Base-by-base conservation (phyloP, 371 early-diverging fungal genomes). In the Parasitella parasitica region DNA sequence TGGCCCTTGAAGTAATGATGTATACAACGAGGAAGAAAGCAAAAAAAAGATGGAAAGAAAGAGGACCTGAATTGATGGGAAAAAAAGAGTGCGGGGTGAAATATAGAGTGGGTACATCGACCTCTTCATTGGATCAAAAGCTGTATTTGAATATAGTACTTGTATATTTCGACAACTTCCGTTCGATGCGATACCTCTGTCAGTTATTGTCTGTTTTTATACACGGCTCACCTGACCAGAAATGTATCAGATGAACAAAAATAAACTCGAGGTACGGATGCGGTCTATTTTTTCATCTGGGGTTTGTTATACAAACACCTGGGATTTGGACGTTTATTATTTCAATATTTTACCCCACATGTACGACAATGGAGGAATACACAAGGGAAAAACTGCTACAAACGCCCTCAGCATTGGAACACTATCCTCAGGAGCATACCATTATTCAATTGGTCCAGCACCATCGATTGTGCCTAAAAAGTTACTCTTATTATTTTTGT, bases 51-150 rank as follows among this genome's bases (percentile, higher is more conserved):
- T 34, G 38, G 38, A 30, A 62, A 58, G 49, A 55, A 57, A 58
- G 35, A 54, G 58, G 46, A 64, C 53, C 58, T 57, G 58, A 48
- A 61, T 16, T 43, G 57, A 64, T 64, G 64, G 64, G 64, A 64
- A 64, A 64, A 62, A 62, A 61, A 50, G 26, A 58, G 12, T 58
- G 64, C 64, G 64, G 64, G 64, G 54, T 61, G 53, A n/a, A n/a
- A n/a, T n/a, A 43, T 24, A 20, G 22, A 18, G 9, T 26, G 15
- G 41, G 13, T 7, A 22, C 12, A 39, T 39, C 15, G 16, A 15
- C 15, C 39, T 39, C 41, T 24, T 46, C 24, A 24, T 8, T 22
- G 46, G 46, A 22, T 49, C 9, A 18, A 24, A 52, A n/a, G 38
- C 43, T 37, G 57, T 34, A 43, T 38, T 51, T 41, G 13, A 64